Conservation (phyloP, 1,139 yeast genomes). For the Meyerozyma athensensis region DNA sequence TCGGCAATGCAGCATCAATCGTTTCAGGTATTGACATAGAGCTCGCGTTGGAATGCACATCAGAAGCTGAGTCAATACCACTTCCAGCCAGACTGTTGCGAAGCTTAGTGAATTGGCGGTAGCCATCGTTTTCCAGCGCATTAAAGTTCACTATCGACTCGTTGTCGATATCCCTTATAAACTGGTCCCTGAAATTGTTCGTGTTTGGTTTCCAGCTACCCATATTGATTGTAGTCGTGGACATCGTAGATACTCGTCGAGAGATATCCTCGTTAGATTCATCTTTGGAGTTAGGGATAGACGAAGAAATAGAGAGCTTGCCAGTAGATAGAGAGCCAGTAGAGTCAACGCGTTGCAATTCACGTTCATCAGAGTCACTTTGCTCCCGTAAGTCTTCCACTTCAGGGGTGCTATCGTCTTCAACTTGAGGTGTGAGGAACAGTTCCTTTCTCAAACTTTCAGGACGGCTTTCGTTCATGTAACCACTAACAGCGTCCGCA, state of each 20-base stretch:
- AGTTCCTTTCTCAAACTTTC: conserved; percentile 3
- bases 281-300: conserved; percentile 3
- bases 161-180: conserved; percentile 43
- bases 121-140: conserved; percentile 20
- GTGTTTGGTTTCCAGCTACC: conserved; percentile 55
- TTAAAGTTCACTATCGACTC: conserved; percentile 35
- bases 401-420: conserved; percentile 5
- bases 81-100: conserved; percentile 17
- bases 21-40: conserved; percentile 40
- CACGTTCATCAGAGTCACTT: conserved; percentile 9
- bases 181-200: conserved; percentile 44
- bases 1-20: conserved; percentile 37
- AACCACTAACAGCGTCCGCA: conserved; percentile 25
- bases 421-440: neutral
- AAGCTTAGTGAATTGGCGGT: conserved; percentile 33
- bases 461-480: conserved; percentile 14
- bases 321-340: conserved; percentile 41
- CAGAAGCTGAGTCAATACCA: conserved; percentile 13
- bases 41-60: conserved; percentile 24
- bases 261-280: conserved; percentile 7
- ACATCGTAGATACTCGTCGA: conserved; percentile 35
- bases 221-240: conserved; percentile 38
- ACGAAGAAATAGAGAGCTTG: conserved; percentile 21
- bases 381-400: conserved; percentile 8
- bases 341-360: conserved; percentile 25